Conservation (phyloP, 176 grass and related monocot genomes). For the Rhynchospora tenuis region DNA sequence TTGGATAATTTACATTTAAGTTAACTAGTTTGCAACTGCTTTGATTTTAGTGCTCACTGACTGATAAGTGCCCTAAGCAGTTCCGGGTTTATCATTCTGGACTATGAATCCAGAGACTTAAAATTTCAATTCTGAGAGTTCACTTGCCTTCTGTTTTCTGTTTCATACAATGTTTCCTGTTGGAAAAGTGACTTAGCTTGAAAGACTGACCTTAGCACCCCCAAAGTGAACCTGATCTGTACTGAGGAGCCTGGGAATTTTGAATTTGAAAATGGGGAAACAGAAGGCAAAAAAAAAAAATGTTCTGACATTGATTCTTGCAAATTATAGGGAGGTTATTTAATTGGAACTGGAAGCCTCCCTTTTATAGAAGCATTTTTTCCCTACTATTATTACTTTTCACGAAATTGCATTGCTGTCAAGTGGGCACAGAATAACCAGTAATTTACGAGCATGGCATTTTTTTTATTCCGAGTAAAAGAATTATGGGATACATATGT, state of each 20-base stretch:
- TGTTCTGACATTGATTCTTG: neutral
- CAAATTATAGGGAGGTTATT: neutral
- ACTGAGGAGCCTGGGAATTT: neutral
- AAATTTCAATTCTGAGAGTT: constrained; percentile 21
- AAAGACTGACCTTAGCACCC: neutral
- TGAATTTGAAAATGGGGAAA: neutral
- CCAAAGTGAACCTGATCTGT: neutral
- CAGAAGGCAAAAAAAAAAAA: neutral
- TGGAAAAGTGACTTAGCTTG: neutral
- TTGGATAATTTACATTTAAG: neutral
- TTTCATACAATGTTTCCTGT: neutral
- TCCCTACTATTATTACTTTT: neutral
- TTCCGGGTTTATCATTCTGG: constrained; percentile 31
- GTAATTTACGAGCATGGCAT: neutral
- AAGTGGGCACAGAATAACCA: neutral
- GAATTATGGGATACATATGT: neutral
- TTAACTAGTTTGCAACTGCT: neutral
- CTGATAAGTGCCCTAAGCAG: neutral
- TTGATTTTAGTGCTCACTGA: neutral
- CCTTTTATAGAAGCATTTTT: neutral
- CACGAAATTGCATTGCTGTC: neutral
- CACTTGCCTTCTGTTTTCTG: constrained; percentile 1
- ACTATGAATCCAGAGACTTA: constrained; percentile 34
- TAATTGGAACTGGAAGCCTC: neutral
- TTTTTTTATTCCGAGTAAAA: neutral